Percentiles rank a stretch among this genome's conserved stretches.
Evolutionary conservation across 257 asterid genomes (phyloP).

Genomic region (Solanum chmielewskii): DNA sequence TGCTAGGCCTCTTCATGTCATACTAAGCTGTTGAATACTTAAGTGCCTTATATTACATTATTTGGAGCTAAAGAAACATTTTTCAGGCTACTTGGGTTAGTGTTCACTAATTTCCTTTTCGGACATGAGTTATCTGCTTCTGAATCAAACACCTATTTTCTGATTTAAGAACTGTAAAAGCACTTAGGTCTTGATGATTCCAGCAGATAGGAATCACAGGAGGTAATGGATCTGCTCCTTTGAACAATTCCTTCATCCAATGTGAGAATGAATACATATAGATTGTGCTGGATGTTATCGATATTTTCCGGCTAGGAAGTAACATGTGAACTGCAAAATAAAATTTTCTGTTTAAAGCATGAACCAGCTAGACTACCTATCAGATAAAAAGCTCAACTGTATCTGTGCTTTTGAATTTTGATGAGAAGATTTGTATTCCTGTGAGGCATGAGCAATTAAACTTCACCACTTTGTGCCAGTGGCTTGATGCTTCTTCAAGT

Average conservation of each 20-base stretch:
- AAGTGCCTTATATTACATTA: neutral
- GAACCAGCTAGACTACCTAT: neutral
- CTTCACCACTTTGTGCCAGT: neutral
- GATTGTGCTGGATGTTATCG: neutral
- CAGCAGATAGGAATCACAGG: neutral
- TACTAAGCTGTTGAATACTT: neutral
- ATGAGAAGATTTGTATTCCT: neutral
- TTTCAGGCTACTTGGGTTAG: neutral
- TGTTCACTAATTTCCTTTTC: neutral
- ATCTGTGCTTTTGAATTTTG: neutral
- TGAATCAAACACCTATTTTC: neutral
- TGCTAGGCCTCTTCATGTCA: neutral
- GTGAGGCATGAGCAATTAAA: neutral
- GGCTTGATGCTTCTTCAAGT: neutral
- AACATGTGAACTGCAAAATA: neutral
- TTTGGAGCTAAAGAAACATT: neutral
- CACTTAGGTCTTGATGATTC: neutral
- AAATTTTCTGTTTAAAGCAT: neutral
- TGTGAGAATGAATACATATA: neutral
- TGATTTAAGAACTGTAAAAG: neutral
- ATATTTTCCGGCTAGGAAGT: neutral
- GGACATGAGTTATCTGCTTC: neutral
- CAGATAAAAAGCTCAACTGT: neutral
- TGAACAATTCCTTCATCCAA: neutral
- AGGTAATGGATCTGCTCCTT: neutral